Evolutionary conservation across 805 yeast species (phyloP).

Genomic region (Nakazawaea wyomingensis): DNA sequence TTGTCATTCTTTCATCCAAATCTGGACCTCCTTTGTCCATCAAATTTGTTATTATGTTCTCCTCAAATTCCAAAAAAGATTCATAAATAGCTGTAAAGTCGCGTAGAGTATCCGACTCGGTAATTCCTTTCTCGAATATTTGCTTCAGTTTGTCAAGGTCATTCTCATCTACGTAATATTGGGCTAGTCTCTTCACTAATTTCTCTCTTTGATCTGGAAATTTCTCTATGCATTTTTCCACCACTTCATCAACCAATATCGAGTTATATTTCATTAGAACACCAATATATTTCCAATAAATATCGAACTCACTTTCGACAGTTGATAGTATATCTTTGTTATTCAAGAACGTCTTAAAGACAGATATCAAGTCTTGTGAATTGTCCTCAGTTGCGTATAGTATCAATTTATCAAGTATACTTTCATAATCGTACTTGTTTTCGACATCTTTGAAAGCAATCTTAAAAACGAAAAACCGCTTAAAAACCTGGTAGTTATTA

Average conservation of each 20-base stretch:
- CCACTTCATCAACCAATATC: constrained; percentile 20
- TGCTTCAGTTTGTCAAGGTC: constrained; percentile 34
- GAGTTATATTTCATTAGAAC: constrained; percentile 23
- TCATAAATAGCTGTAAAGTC: constrained; percentile 67
- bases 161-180: constrained; percentile 37
- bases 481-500: constrained; percentile 29
- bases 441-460: constrained; percentile 5
- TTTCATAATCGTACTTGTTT: constrained; percentile 4
- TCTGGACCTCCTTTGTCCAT: constrained; percentile 20
- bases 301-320: constrained; percentile 40
- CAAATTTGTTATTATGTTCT: constrained; percentile 32
- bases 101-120: constrained; percentile 40
- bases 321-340: constrained; percentile 29
- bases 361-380: constrained; percentile 13
- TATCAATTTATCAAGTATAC: constrained; percentile 27
- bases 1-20: constrained; percentile 38
- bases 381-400: constrained; percentile 22
- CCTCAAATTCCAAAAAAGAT: constrained; percentile 56
- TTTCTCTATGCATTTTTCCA: constrained; percentile 28
- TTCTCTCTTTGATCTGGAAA: constrained; percentile 60
- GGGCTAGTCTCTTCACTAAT: constrained; percentile 42
- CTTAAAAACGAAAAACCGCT: constrained; percentile 26
- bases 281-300: constrained; percentile 43
- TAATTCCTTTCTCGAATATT: constrained; percentile 44
- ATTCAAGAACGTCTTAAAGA: constrained; percentile 29